A percentile compares a stretch with the other conserved stretches of the same genome.
These are phyloP conservation scores for Ceratocystis cubensis DNA, from an alignment of 2,329 filamentous ascomycete species.

Conservation along the genomic window DNA sequence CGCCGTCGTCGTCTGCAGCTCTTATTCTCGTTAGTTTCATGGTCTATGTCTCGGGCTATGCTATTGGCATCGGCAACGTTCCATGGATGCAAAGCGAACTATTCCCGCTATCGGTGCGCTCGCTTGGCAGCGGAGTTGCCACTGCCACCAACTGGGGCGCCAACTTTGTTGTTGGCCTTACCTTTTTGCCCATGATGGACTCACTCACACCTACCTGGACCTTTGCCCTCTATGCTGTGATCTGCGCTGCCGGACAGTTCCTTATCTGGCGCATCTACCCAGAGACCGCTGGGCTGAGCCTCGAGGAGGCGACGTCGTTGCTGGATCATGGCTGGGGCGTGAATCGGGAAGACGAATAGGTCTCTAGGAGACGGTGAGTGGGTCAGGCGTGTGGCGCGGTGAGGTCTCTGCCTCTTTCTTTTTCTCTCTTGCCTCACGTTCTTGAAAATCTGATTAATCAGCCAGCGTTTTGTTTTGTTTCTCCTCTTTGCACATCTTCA, in stretches of 20 bases:
- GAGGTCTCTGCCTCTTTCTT: conserved; percentile 1
- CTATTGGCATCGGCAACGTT: conserved; percentile 77
- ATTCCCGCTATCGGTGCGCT: conserved; percentile 65
- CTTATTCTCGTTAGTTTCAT: conserved; percentile 64
- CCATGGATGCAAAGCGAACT: conserved; percentile 95
- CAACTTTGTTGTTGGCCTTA: conserved; percentile 76
- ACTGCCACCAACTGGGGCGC: conserved; percentile 78
- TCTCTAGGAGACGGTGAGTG: no score
- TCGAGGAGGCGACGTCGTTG: conserved; percentile 67
- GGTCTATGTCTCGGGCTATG: conserved; percentile 74
- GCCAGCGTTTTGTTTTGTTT: background rate
- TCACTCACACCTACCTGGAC: conserved; percentile 59
- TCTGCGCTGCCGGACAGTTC: conserved; percentile 58
- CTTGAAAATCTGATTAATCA: background rate
- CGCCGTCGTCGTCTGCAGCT: conserved; percentile 31
- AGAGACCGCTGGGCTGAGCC: conserved; percentile 66
- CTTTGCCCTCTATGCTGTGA: conserved; percentile 63
- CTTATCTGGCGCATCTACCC: conserved; percentile 67
- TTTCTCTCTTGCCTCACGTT: conserved; percentile 5
- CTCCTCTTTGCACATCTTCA: background rate
- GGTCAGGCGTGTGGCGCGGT: no score
- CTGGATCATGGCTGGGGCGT: conserved; percentile 65
- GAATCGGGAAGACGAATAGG: background rate
- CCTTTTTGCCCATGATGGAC: conserved; percentile 81
- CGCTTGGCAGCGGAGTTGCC: conserved; percentile 56